Evolutionary conservation across 305 asterid genomes (phyloP).

Genomic region (Fraxinus sp.): DNA sequence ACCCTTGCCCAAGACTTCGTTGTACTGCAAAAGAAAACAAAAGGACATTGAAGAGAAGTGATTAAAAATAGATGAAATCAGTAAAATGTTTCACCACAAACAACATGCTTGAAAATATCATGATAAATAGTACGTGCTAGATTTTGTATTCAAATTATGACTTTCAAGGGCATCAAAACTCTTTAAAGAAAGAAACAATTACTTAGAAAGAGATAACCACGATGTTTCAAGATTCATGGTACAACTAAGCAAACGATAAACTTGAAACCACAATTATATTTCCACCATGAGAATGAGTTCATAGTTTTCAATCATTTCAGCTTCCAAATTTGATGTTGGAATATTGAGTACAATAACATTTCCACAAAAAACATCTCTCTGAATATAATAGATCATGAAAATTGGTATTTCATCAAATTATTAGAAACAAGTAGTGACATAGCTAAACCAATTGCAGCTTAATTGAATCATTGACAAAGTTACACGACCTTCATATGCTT

Average conservation of each 20-base stretch:
- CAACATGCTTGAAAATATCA: neutral
- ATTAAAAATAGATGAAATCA: neutral
- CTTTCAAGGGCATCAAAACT: neutral
- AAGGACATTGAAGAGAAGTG: slow-evolving; percentile 9
- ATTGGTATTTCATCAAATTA: neutral
- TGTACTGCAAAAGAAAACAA: slow-evolving; percentile 52
- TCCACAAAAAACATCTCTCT: neutral
- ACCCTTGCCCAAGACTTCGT: slow-evolving; percentile 75
- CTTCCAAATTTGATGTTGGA: neutral
- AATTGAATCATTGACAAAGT: slow-evolving; percentile 9
- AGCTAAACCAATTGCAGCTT: neutral
- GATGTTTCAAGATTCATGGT: neutral
- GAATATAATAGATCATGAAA: neutral
- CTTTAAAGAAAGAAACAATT: neutral
- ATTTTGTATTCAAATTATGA: neutral
- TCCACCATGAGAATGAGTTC: neutral
- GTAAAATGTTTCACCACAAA: neutral
- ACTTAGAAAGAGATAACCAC: neutral
- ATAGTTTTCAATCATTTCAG: neutral
- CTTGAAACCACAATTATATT: neutral
- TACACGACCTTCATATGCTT: neutral
- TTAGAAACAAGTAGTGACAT: neutral
- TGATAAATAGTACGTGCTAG: neutral
- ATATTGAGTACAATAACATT: neutral
- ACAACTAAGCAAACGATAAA: neutral